These are phyloP conservation scores for Kewa caespitosa DNA, from an alignment of 179 eudicot species.

Conservation along the genomic window DNA sequence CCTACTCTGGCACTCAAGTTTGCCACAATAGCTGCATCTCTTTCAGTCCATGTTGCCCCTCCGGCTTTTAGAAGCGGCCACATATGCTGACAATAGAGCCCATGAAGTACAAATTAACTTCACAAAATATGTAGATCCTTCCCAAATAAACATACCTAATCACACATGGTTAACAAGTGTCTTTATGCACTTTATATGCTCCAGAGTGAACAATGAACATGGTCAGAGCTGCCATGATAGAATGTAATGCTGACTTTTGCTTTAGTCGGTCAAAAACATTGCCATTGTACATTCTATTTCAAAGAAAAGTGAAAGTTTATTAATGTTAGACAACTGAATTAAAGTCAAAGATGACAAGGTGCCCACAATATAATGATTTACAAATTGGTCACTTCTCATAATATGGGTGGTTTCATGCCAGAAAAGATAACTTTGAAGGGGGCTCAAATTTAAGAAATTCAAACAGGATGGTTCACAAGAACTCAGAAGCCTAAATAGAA, in stretches of 20 bases:
- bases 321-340: too few species aligned
- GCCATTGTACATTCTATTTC: too few species aligned
- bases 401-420: too few species aligned
- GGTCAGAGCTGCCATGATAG: background rate
- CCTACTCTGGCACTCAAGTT: constrained; percentile 95
- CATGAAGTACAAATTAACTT: background rate
- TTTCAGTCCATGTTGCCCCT: constrained; percentile 55
- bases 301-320: too few species aligned
- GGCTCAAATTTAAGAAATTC: too few species aligned
- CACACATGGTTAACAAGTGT: constrained; percentile 3
- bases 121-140: background rate
- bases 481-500: too few species aligned
- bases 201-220: background rate
- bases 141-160: background rate
- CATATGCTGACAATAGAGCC: constrained; percentile 64
- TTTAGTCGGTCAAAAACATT: background rate
- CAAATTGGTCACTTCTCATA: too few species aligned
- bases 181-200: background rate
- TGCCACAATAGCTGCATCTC: constrained; percentile 76
- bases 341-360: too few species aligned
- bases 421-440: background rate
- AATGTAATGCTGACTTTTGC: background rate
- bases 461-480: too few species aligned
- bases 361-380: too few species aligned
- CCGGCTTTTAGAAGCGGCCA: constrained; percentile 90